A percentile compares a stretch with the other conserved stretches of the same genome.
Evolutionary conservation across 345 rosid genomes (phyloP).

Genomic region (Rhodamnia rubescens): DNA sequence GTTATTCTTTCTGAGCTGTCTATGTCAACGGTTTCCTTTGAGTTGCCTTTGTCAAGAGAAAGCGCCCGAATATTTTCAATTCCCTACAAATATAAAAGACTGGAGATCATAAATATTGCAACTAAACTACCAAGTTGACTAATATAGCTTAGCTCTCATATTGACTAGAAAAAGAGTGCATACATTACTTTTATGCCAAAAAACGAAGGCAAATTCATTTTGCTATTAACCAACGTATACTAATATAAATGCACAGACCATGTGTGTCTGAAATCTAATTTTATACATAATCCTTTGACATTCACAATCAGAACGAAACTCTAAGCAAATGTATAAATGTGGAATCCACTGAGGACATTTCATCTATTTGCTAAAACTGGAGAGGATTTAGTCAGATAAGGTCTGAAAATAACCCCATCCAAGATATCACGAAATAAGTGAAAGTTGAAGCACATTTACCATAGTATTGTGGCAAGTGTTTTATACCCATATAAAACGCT

Average conservation of each 20-base stretch:
- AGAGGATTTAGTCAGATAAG: no score
- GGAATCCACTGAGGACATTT: no score
- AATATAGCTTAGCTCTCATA: no score
- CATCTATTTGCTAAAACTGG: no score
- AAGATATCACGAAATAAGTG: neutral
- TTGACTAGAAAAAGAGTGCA: no score
- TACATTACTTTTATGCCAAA: neutral
- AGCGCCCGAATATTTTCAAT: neutral
- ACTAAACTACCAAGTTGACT: no score
- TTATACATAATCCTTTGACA: neutral
- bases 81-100: neutral
- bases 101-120: neutral
- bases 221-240: neutral
- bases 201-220: neutral
- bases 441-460: neutral
- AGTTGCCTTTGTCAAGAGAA: neutral
- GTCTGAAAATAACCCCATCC: no score
- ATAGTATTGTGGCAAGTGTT: no score
- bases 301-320: neutral
- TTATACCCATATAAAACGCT: neutral
- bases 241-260: neutral
- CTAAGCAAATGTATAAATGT: no score
- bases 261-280: neutral
- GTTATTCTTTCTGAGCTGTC: neutral
- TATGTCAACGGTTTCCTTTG: neutral